Evolutionary conservation across 2,329 filamentous ascomycete genomes (phyloP), one percentile per base, ranked within the genome.

Genomic region (Penicillium sp.): DNA sequence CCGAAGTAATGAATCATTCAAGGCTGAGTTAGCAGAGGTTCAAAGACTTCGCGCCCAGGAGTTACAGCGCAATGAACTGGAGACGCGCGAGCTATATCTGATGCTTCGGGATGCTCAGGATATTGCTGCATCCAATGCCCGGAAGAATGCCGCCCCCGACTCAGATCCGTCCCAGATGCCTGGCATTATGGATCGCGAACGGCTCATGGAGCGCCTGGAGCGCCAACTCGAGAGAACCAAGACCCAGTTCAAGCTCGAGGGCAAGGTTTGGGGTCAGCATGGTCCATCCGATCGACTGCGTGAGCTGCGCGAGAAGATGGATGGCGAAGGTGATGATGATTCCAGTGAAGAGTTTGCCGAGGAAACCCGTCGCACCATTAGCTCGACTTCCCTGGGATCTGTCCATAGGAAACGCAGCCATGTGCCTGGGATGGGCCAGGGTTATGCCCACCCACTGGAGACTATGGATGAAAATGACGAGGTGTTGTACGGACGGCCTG

Each of bases 31-130:
- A 53, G 88, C 89, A 20, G 91, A 89, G 62, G 75, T 95, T 48
- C 90, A 95, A 69, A 84, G 89, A 12, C 75, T 96, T 55, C 82
- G 92, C 53, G 87, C 88, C 15, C 91, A 95, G 69, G 92, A 97
- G 68, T 80, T 95, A 31, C 93, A 97, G 72, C 82, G 93, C 45
- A 95, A 95, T 64, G 93, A 98, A 72, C 77, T 98, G 27, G 93
- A 98, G 73, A 97, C 92, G 1, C 81, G 93, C 74, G 93, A 98
- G 72, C 75, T 98, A 20, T 98, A 97, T 70, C 86, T 98, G 49
- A 98, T 98, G 93, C 85, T 98, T 56, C 84, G 92, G 53, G 93
- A 98, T 71, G 92, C 93, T 32, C 92, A 97, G 71, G 92, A 98
- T 64, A 89, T 96, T 58, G 92, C 92, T 40, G 91, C 90, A 23